phyloP scores from a whole-genome alignment of 305 asterid species.

The Fraxinus albicans region DNA sequence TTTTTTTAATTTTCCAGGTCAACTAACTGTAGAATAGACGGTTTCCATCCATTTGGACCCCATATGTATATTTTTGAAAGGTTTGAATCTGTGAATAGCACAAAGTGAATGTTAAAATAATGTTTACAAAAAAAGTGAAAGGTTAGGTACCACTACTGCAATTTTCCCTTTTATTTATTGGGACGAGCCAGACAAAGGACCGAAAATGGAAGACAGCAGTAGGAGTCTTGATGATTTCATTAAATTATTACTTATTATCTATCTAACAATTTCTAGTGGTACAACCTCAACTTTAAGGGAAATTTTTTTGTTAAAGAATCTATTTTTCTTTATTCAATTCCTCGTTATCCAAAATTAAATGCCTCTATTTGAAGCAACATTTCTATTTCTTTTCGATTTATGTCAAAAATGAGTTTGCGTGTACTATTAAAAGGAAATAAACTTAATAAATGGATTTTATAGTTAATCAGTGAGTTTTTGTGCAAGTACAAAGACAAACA shows the following conservation, averaged over 20 bases:
- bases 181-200: background rate
- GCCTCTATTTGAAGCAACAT: background rate
- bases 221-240: conserved; percentile 1
- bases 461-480: background rate
- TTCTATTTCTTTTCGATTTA: background rate
- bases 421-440: background rate
- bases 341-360: background rate
- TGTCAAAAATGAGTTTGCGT: background rate
- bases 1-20: background rate
- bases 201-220: background rate
- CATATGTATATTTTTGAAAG: background rate
- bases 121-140: background rate
- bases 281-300: background rate
- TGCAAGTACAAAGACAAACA: background rate
- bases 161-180: background rate
- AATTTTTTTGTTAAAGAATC: background rate
- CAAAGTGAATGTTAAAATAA: too few species aligned
- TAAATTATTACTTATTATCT: background rate
- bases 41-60: background rate
- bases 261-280: background rate
- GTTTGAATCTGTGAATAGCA: background rate
- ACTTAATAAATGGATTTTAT: background rate
- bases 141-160: background rate
- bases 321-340: background rate
- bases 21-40: background rate